Evolutionary conservation across 176 grass and related monocot genomes (phyloP).

Genomic region (Eragrostis curvula): DNA sequence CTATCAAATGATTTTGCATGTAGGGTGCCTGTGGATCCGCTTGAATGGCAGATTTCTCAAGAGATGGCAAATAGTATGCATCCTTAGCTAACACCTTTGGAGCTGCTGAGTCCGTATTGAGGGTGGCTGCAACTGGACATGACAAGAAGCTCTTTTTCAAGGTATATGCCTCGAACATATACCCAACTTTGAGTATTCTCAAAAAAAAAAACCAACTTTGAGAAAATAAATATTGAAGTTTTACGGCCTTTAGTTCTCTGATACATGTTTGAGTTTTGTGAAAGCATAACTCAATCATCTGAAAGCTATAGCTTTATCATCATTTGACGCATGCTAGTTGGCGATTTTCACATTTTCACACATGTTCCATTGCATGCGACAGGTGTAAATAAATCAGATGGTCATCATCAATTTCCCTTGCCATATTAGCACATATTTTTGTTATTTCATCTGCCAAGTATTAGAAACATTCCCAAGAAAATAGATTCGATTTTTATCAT

Average conservation of each 20-base stretch:
- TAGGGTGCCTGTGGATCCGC: slow-evolving; percentile 96
- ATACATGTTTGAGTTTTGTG: not conserved
- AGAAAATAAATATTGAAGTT: slow-evolving; percentile 5
- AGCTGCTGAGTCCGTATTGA: slow-evolving; percentile 89
- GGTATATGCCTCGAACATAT: slow-evolving; percentile 46
- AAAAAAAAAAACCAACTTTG: too few relatives aligned
- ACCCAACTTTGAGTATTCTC: too few relatives aligned
- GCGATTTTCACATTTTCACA: too few relatives aligned
- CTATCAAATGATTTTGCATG: slow-evolving; percentile 15
- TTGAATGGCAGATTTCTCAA: slow-evolving; percentile 95
- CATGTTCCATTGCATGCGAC: not conserved
- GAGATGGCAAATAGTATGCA: slow-evolving; percentile 92
- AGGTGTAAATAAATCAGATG: not conserved
- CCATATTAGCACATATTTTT: not conserved
- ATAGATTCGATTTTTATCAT: not conserved
- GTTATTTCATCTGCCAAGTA: not conserved
- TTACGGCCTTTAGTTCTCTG: not conserved
- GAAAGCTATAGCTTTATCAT: not conserved
- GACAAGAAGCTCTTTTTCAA: slow-evolving; percentile 92
- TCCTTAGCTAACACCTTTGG: slow-evolving; percentile 93
- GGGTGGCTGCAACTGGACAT: slow-evolving; percentile 91
- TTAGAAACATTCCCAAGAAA: not conserved
- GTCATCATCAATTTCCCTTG: not conserved
- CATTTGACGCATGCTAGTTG: not conserved
- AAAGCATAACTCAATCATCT: not conserved